Base-by-base conservation (phyloP, 495 filamentous ascomycete genomes). In the Recurvomyces mirabilis region DNA sequence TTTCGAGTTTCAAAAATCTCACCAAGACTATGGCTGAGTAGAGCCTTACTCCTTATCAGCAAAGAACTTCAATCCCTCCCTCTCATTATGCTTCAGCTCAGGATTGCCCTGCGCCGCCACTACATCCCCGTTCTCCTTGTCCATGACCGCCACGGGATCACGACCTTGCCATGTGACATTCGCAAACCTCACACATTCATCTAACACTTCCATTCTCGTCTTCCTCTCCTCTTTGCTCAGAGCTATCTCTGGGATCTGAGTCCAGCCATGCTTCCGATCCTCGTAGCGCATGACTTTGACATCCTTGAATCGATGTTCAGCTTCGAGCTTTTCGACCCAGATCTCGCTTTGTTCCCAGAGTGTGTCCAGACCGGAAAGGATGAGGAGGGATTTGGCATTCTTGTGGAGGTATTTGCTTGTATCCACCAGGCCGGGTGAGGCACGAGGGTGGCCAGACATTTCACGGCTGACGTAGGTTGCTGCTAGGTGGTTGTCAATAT, bases 231-330 rank as follows among this genome's bases (percentile, higher is more conserved):
- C 51, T 36, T 54, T 47, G 10, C 45, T 39, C 23, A 64, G 25
- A 17, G 44, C 45, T 5, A 38, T 49, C 41, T 53, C 57, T 14
- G 61, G 61, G 24, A 64, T 61, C 43, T 53, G 52, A 13, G 61
- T 62, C 61, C 61, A 64, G 18, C 61, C 61, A 48, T 64, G 61
- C 43, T 50, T 47, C 20, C 60, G 56, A 10, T 46, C 51, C 12
- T 49, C 47, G 17, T 53, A 53, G 25, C 58, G 54, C 54, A 52
- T 53, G 5, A 58, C 50, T 28, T 59, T 53, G 31, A 63, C 24
- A 5, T 53, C 52, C 4, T 44, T 43, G 38, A 47, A 49, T 37
- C 49, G 33, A 6, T 29, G 41, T 19, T 50, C 35, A 0, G 20
- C n/a, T 19, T 46, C 29, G 34, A 62, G 49, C 32, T 57, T 57